A percentile compares a stretch with the other conserved stretches of the same genome.
Evolutionary conservation across 257 asterid species (phyloP).

Genomic region (Rubia yunnanensis): DNA sequence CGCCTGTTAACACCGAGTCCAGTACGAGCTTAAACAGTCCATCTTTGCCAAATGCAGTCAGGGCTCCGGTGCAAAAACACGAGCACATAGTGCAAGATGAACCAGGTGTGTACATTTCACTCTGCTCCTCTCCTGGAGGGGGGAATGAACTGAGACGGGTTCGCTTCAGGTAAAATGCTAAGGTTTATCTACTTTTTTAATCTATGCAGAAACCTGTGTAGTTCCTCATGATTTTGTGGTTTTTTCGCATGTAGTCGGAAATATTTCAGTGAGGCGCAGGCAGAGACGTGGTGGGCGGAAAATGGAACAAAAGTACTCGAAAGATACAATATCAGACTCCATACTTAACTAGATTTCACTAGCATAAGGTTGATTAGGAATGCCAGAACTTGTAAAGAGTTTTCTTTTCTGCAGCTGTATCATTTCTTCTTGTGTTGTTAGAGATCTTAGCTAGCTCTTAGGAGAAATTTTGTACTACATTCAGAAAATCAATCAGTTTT

Average conservation of each 20-base stretch:
- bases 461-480: constrained; percentile 7
- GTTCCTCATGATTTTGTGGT: constrained; percentile 8
- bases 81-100: constrained; percentile 63
- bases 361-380: not conserved
- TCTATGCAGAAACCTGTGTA: too few relatives aligned
- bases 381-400: not conserved
- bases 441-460: constrained; percentile 9
- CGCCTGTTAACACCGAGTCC: constrained; percentile 34
- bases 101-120: constrained; percentile 73
- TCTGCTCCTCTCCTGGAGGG: constrained; percentile 46
- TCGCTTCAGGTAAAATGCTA: constrained; percentile 72
- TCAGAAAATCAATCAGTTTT: not conserved
- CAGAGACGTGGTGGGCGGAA: constrained; percentile 89
- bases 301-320: constrained; percentile 50
- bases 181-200: not conserved
- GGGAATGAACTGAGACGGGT: constrained; percentile 69
- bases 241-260: constrained; percentile 46
- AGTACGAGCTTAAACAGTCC: constrained; percentile 29
- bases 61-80: constrained; percentile 35
- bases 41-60: constrained; percentile 29
- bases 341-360: constrained; percentile 10
- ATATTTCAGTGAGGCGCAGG: constrained; percentile 69
- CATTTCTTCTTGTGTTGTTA: not conserved
- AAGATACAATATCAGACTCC: constrained; percentile 38
- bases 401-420: not conserved